These are phyloP conservation scores for Linaria vulgaris DNA, from an alignment of 257 asterid genomes.

Conservation along the genomic window DNA sequence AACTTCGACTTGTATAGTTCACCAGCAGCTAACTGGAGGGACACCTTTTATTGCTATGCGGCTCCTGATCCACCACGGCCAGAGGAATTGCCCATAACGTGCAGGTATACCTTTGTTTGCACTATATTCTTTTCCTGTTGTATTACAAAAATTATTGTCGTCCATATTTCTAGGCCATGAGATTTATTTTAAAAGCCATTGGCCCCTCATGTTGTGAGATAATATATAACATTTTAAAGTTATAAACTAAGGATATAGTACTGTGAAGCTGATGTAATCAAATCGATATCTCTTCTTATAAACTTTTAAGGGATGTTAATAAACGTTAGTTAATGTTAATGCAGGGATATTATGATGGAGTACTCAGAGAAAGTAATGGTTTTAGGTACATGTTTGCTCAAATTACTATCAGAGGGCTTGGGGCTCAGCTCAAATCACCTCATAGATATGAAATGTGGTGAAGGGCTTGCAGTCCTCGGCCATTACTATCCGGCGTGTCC, in stretches of 20 bases:
- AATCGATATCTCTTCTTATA: too few species aligned
- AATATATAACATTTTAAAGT: too few species aligned
- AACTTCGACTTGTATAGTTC: conserved; percentile 13
- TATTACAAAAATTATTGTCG: too few species aligned
- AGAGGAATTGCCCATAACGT: conserved; percentile 3
- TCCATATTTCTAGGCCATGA: too few species aligned
- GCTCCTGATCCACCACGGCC: conserved; percentile 9
- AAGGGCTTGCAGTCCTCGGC: background rate
- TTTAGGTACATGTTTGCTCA: conserved; percentile 10
- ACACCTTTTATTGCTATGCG: background rate
- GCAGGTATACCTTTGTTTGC: conserved; percentile 2
- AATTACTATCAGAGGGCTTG: conserved; percentile 20
- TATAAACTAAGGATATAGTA: too few species aligned
- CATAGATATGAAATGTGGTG: conserved; percentile 21
- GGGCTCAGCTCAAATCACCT: conserved; percentile 25
- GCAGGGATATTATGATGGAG: conserved; percentile 17
- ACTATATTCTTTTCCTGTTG: too few species aligned
- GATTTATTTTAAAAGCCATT: too few species aligned
- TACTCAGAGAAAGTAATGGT: conserved; percentile 17
- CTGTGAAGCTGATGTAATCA: too few species aligned
- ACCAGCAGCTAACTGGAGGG: conserved; percentile 20
- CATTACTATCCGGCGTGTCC: conserved; percentile 32
- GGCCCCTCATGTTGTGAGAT: too few species aligned
- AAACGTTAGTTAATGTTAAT: background rate
- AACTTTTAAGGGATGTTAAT: too few species aligned